Evolutionary conservation across 2,329 filamentous ascomycete species (phyloP), one percentile per base, ranked within the genome.

Genomic region (Fusarium coicis): DNA sequence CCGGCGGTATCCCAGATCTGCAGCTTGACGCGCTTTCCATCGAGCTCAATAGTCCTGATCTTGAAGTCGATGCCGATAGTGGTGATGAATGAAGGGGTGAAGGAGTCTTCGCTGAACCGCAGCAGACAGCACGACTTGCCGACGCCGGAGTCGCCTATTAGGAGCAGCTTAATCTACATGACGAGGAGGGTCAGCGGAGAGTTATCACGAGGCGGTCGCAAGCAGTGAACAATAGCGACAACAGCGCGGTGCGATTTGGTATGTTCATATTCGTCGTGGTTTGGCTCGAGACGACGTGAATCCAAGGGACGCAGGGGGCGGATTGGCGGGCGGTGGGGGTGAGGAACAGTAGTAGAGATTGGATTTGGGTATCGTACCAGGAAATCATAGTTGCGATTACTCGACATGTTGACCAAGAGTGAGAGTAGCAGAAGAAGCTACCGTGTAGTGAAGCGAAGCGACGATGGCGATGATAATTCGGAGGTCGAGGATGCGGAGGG

Each of bases 61-160:
- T 99, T 99, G 88, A 99, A 99, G 86, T 99, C 96, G 87, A 99
- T 98, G 78, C 96, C 96, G 85, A 99, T 99, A 73, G 96, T 99
- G 72, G 95, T 97, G 87, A 98, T 98, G 88, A 97, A 98, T 78
- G 94, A 97, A 47, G 95, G 95, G 59, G 95, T 98, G 87, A 97
- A 98, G 52, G 94, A 97, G 87, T 98, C 95, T 86, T 98, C 95
- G 85, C 94, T 97, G 88, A 98, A 98, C 79, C 95, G 94, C 81
- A 98, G 88, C 83, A 98, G 89, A 85, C 95, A 97, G 91, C 95
- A 98, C 77, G 95, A 98, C 86, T 98, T 98, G 83, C 95, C 95
- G 72, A 98, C 95, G 80, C 95, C 95, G 55, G 95, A 97, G 87
- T 98, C 95, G 84, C 95, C 95, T 84, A 98, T 98, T 81, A 98